Evolutionary conservation across 192 early-diverging fungal genomes (phyloP), one percentile per base, ranked within the genome.

Genomic region (Mortierella claussenii): DNA sequence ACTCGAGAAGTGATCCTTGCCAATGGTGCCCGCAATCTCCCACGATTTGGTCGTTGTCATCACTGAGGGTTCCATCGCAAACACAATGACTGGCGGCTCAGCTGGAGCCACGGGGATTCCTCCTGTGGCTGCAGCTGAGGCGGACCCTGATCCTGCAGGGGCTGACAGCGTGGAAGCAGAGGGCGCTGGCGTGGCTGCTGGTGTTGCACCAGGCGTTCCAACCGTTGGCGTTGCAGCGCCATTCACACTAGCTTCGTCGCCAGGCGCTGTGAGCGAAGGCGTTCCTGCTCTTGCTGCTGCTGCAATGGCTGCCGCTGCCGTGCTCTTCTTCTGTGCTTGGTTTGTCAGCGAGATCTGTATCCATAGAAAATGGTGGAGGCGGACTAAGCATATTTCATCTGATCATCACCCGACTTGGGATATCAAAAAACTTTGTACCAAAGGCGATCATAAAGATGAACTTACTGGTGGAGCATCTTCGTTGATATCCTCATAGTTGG

Each of bases 391-490:
- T 21, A 6, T 34, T 33, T 17, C 51, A 18, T 8, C 46, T 40
- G 37, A 40, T 13, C 7, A 40, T 40, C 37, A 40, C 7, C n/a
- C n/a, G n/a, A n/a, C n/a, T n/a, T n/a, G n/a, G n/a, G n/a, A n/a
- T n/a, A n/a, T n/a, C n/a, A n/a, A n/a, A n/a, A n/a, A n/a, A n/a
- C n/a, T n/a, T n/a, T n/a, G n/a, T n/a, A n/a, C 13, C 37, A 7
- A 40, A 10, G 13, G 37, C 7, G 37, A 20, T n/a, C 1, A 30
- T 9, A 28, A 23, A 21, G 11, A 21, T 64, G 7, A 59, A 49
- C 69, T 24, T 76, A 76, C 73, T 24, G 73, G 63, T 30, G 73
- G 73, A 11, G 73, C 73, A 52, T 76, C 73, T 32, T 76, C 73
- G 17, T 76, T 76, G 33, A 76, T 76, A 27, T 76, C 73, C 44